These are phyloP conservation scores for Hypholoma fasciculare DNA, from an alignment of 768 basidiomycete genomes.

Conservation along the genomic window DNA sequence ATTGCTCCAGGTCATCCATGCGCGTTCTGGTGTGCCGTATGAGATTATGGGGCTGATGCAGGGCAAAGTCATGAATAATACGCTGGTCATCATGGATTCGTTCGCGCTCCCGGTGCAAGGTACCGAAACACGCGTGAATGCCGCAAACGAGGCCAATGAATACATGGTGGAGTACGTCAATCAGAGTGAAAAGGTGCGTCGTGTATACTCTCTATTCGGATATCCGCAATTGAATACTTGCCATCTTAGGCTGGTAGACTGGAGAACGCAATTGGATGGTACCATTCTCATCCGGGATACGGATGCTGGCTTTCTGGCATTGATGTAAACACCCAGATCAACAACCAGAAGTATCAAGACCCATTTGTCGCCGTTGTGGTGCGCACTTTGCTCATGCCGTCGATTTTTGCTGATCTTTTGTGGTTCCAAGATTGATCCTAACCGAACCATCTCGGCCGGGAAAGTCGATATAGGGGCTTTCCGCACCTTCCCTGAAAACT, in stretches of 20 bases:
- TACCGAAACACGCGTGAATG: constrained; percentile 97
- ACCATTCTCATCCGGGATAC: constrained; percentile 98
- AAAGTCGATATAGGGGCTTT: constrained; percentile 99
- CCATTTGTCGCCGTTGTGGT: constrained; percentile 98
- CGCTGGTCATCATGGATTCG: constrained; percentile 89
- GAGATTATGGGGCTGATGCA: constrained; percentile 99
- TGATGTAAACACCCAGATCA: constrained; percentile 96
- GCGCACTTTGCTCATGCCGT: constrained; percentile 28
- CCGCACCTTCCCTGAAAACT: constrained; percentile 94
- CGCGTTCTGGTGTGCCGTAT: constrained; percentile 94
- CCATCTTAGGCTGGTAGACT: constrained; percentile 67
- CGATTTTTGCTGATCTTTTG: neutral
- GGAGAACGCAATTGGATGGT: constrained; percentile 95
- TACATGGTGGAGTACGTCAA: constrained; percentile 97
- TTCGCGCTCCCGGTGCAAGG: constrained; percentile 98
- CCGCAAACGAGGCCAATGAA: constrained; percentile 92
- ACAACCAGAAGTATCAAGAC: constrained; percentile 93
- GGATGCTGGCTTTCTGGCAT: constrained; percentile 99
- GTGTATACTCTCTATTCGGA: neutral
- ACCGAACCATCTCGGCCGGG: constrained; percentile 96
- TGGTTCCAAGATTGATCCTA: constrained; percentile 82
- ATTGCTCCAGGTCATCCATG: constrained; percentile 84
- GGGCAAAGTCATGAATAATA: constrained; percentile 83
- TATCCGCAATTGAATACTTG: neutral
- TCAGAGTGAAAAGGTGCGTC: constrained; percentile 72